A percentile compares a stretch with the other conserved stretches of the same genome.
Conservation (phyloP, 345 rosid genomes). For the Jatropha curcas region DNA sequence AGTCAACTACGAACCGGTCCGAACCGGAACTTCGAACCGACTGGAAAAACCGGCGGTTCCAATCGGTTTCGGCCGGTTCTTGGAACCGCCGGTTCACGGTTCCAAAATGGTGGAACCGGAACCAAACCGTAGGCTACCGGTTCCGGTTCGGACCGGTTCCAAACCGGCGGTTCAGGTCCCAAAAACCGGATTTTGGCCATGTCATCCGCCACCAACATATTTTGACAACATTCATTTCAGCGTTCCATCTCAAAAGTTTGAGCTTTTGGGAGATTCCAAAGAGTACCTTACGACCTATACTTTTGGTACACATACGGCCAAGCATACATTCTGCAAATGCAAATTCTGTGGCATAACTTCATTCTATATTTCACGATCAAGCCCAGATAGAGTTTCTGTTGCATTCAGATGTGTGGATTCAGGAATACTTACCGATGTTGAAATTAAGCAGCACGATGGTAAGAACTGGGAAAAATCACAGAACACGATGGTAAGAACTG, state of each 20-base stretch:
- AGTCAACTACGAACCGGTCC: too few species aligned
- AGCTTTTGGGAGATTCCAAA: constrained; percentile 64
- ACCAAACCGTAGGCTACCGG: too few species aligned
- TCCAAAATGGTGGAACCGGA: too few species aligned
- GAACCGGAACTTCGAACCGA: too few species aligned
- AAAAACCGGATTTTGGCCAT: too few species aligned
- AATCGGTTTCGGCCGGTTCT: too few species aligned
- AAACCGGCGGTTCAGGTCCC: too few species aligned
- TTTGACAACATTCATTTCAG: constrained; percentile 59
- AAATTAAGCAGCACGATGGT: constrained; percentile 65
- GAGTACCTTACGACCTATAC: constrained; percentile 67
- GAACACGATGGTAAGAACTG: constrained; percentile 65
- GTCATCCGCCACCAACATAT: too few species aligned
- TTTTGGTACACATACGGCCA: constrained; percentile 77
- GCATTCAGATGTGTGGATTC: constrained; percentile 63
- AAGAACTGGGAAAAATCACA: constrained; percentile 65
- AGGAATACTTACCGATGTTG: constrained; percentile 61
- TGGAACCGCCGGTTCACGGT: too few species aligned
- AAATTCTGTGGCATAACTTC: constrained; percentile 89
- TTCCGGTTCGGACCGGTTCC: too few species aligned
- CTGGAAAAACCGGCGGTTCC: too few species aligned
- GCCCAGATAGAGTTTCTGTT: constrained; percentile 73
- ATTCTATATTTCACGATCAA: constrained; percentile 64
- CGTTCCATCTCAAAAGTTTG: constrained; percentile 57
- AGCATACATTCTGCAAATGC: constrained; percentile 87